These are phyloP conservation scores for Tylopilus sp. DNA, from an alignment of 1,284 basidiomycete genomes.

Conservation along the genomic window DNA sequence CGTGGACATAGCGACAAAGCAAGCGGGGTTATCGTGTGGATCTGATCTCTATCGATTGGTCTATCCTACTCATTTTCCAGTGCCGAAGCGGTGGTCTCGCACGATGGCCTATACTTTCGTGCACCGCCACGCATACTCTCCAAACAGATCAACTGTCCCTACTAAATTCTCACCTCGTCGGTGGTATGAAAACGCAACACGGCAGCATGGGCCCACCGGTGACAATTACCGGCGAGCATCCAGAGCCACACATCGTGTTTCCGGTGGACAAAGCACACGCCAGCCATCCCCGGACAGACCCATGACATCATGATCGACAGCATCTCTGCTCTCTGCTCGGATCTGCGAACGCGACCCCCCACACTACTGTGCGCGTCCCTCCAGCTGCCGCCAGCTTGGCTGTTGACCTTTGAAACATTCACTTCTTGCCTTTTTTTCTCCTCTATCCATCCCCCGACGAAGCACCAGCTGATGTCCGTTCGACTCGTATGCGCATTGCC, in stretches of 20 bases:
- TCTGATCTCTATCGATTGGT: neutral
- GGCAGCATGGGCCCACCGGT: neutral
- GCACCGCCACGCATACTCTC: neutral
- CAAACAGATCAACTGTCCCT: neutral
- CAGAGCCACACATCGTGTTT: neutral
- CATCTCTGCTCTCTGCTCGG: neutral
- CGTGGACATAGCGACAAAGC: neutral
- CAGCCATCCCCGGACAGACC: neutral
- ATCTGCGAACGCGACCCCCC: neutral
- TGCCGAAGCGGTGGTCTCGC: too few species aligned
- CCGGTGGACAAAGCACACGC: neutral
- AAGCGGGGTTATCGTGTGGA: neutral
- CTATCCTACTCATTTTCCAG: neutral
- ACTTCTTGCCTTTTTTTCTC: too few species aligned
- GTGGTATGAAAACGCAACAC: too few species aligned
- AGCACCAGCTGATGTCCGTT: too few species aligned
- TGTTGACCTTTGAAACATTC: too few species aligned
- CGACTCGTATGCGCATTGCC: too few species aligned
- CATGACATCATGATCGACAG: neutral
- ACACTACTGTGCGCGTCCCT: too few species aligned
- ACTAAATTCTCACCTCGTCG: too few species aligned
- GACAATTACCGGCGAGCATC: neutral
- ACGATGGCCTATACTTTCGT: neutral
- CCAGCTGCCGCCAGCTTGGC: too few species aligned
- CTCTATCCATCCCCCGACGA: too few species aligned